phyloP scores from a whole-genome alignment of 192 early-diverging fungal genomes.

The Lobosporangium transversale region DNA sequence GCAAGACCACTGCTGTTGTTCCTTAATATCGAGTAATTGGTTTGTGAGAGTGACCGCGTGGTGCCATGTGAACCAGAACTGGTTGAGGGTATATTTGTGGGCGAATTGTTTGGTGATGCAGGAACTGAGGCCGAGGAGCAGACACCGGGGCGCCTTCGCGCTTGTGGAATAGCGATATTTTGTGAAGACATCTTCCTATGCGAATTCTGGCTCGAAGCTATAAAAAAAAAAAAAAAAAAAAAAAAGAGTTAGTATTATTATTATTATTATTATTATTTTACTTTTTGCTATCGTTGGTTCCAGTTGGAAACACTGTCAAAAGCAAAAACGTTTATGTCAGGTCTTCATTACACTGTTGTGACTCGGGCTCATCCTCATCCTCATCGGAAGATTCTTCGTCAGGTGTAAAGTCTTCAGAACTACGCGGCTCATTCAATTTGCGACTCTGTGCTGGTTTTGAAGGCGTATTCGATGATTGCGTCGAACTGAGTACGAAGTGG shows the following conservation, averaged over 20 bases:
- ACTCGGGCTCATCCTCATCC: slow-evolving; percentile 37
- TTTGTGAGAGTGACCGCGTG: slow-evolving; percentile 27
- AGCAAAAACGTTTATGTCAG: neutral
- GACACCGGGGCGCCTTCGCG: slow-evolving; percentile 16
- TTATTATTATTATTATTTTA: no score
- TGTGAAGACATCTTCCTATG: slow-evolving; percentile 27
- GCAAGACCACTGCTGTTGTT: slow-evolving; percentile 23
- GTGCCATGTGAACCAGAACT: slow-evolving; percentile 22
- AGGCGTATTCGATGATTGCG: no score
- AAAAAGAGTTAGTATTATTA: neutral
- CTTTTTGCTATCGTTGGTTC: no score
- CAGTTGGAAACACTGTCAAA: neutral
- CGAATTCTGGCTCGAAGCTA: neutral
- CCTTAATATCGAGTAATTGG: slow-evolving; percentile 22
- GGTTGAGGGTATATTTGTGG: slow-evolving; percentile 22
- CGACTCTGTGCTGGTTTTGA: slow-evolving; percentile 57
- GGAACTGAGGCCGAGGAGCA: slow-evolving; percentile 35
- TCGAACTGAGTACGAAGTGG: slow-evolving; percentile 3
- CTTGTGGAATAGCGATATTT: slow-evolving; percentile 25
- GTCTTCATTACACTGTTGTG: slow-evolving; percentile 9
- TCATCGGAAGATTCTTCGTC: slow-evolving; percentile 25
- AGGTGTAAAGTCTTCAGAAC: slow-evolving; percentile 8
- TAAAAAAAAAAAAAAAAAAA: neutral
- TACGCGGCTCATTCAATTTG: slow-evolving; percentile 8
- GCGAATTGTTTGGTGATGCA: slow-evolving; percentile 47